These are phyloP conservation scores for Meyerozyma smithsonii DNA, from an alignment of 1,139 yeast species.

Conservation along the genomic window DNA sequence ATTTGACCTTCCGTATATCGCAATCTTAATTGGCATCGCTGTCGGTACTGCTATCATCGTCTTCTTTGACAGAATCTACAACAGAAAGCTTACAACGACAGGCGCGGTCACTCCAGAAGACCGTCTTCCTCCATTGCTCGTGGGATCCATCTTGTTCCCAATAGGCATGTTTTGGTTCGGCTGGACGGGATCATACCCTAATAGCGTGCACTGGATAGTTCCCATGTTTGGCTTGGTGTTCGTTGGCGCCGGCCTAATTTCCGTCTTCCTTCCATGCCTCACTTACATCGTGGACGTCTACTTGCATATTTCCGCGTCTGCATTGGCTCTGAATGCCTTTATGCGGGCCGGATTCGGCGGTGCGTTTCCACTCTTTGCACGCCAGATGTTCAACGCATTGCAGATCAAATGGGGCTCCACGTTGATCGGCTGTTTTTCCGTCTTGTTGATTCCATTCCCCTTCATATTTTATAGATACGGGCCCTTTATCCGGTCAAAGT, in stretches of 20 bases:
- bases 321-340: constrained; percentile 5
- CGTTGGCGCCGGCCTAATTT: constrained; percentile 5
- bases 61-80: background rate
- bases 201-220: constrained; percentile 5
- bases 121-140: constrained; percentile 4
- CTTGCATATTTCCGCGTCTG: constrained; percentile 4
- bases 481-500: background rate
- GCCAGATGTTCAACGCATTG: constrained; percentile 5
- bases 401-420: constrained; percentile 5
- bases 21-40: constrained; percentile 10
- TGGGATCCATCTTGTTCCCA: constrained; percentile 4
- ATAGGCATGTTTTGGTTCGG: constrained; percentile 5
- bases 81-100: constrained; percentile 8
- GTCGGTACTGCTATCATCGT: constrained; percentile 8
- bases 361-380: constrained; percentile 5
- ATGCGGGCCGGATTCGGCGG: constrained; percentile 5
- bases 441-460: constrained; percentile 3
- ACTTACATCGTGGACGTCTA: constrained; percentile 6
- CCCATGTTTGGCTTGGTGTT: constrained; percentile 4
- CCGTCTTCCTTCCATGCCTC: constrained; percentile 5
- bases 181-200: constrained; percentile 3
- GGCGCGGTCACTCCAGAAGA: constrained; percentile 4
- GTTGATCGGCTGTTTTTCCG: constrained; percentile 3
- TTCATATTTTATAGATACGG: background rate
- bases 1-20: constrained; percentile 6